Percentiles rank a stretch among this genome's conserved stretches.
Conservation (phyloP, 345 rosid genomes). For the Gossypium stocksii region DNA sequence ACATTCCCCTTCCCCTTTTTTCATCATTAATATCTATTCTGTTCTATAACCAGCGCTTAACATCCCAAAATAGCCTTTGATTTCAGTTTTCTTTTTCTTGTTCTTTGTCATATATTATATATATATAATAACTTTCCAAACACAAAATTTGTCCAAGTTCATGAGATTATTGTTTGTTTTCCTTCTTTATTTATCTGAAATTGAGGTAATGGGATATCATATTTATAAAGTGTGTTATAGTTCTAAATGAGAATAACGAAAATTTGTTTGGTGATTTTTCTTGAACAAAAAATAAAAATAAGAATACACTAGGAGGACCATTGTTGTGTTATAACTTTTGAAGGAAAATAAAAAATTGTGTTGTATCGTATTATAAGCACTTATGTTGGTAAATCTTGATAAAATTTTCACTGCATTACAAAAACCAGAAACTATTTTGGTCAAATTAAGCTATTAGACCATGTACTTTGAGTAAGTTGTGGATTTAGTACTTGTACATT, state of each 20-base stretch:
- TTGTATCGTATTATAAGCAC: background rate
- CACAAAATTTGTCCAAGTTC: background rate
- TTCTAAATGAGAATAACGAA: background rate
- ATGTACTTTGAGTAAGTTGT: no score
- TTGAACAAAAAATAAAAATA: background rate
- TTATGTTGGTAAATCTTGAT: background rate
- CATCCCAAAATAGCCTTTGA: background rate
- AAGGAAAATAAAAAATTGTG: background rate
- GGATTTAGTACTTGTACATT: no score
- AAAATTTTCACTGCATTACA: background rate
- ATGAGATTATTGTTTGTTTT: background rate
- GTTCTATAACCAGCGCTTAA: background rate
- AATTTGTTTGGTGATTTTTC: background rate
- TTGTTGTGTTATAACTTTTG: background rate
- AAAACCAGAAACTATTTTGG: no score
- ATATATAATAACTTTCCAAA: background rate
- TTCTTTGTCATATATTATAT: background rate
- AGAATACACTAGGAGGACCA: background rate
- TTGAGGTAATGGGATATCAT: background rate
- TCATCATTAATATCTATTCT: background rate
- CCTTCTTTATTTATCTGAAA: background rate
- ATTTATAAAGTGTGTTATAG: background rate
- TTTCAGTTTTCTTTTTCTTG: background rate
- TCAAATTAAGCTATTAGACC: no score
- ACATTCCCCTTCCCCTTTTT: background rate